Base-by-base conservation (phyloP, 2,329 filamentous ascomycete species). In the Ustilaginoidea virens region DNA sequence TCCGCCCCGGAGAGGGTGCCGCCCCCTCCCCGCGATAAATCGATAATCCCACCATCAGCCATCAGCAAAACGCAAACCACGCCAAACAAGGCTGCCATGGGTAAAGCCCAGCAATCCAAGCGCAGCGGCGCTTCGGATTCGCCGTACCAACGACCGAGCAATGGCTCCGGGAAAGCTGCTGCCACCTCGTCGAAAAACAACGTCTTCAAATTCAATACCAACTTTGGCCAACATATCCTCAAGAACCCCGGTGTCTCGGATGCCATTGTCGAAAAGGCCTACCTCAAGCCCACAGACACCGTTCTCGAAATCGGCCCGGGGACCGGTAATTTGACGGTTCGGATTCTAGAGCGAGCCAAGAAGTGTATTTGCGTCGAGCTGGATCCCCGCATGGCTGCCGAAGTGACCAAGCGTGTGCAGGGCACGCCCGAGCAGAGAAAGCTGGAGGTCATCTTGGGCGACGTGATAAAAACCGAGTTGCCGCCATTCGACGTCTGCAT, bases 161-260 rank as follows among this genome's bases (percentile, higher is more conserved):
- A 37, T 9, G 33, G 39, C 29, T 32, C 33, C 26, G 36, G 33
- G 31, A 17, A 12, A 11, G 27, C 23, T 4, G 30, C 39, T n/a
- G 40, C 35, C 33, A 24, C 29, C 6, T 29, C 41, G n/a, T 40
- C 35, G 33, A 61, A 61, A 46, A 85, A 92, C 60, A 86, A 81
- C 44, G 82, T 94, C 55, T 96, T 96, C 71, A 92, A 92, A 53
- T 92, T 94, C 73, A 93, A 92, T 63, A 90, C 80, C 43, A 64
- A 87, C 52, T 71, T 90, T 40, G 85, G 87, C 43, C 65, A 70
- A 49, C 83, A 96, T 53, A 90, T 98, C 36, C 67, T 96, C 39
- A 94, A 93, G 53, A 92, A 92, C 52, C 81, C 81, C 2, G 80
- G 80, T 45, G 79, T 92, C 27, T 79, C 80, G 4, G 74, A 80